Conservation (phyloP, 352 stramenopile genomes). For the Globisporangium mamillatum region DNA sequence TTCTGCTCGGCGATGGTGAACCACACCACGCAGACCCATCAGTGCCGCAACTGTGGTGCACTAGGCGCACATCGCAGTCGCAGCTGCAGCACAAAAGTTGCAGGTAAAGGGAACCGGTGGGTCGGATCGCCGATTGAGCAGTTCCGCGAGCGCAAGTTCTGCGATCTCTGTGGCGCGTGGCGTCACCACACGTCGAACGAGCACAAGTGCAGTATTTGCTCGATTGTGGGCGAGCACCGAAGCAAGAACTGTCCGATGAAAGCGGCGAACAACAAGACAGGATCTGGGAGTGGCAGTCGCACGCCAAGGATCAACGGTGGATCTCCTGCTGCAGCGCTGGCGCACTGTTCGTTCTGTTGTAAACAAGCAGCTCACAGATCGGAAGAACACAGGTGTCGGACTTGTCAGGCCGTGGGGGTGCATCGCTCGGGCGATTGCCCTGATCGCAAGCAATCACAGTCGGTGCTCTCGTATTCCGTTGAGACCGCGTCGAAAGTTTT, state of each 20-base stretch:
- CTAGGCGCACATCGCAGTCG: constrained; percentile 59
- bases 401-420: constrained; percentile 46
- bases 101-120: constrained; percentile 31
- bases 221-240: constrained; percentile 51
- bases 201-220: constrained; percentile 68
- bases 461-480: constrained; percentile 65
- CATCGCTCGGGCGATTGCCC: constrained; percentile 66
- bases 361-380: constrained; percentile 56
- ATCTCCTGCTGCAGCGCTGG: constrained; percentile 9
- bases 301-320: constrained; percentile 16
- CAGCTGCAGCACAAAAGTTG: constrained; percentile 31
- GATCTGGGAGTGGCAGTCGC: constrained; percentile 2
- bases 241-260: constrained; percentile 60
- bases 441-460: constrained; percentile 28
- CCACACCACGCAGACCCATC: constrained; percentile 57
- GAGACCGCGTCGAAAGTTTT: constrained; percentile 63
- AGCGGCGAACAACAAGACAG: constrained; percentile 12
- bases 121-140: constrained; percentile 41
- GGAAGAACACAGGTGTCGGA: constrained; percentile 56
- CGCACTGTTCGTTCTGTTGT: constrained; percentile 58
- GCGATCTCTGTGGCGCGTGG: constrained; percentile 52
- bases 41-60: constrained; percentile 52
- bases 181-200: constrained; percentile 53
- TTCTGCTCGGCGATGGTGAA: constrained; percentile 54
- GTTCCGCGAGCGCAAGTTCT: constrained; percentile 46